Evolutionary conservation across 1,284 basidiomycete species (phyloP).

Genomic region (Boletus hoseneyae): DNA sequence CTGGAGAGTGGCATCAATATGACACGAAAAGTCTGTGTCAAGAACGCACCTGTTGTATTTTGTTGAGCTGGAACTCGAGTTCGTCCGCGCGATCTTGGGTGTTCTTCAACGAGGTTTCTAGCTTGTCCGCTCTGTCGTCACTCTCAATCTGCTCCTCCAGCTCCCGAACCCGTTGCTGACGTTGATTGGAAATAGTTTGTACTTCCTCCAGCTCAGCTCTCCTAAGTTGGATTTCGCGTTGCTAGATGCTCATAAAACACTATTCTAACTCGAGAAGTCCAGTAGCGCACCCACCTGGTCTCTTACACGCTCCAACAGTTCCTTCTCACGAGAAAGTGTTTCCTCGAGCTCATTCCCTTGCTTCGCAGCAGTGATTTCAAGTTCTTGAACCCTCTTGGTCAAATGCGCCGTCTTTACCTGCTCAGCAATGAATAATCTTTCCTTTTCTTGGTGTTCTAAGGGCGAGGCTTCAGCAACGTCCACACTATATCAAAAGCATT

Average conservation of each 20-base stretch:
- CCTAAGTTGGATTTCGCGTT: slow-evolving; percentile 65
- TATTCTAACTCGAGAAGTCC: background rate
- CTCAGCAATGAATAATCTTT: slow-evolving; percentile 44
- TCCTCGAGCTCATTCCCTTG: slow-evolving; percentile 41
- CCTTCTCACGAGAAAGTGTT: slow-evolving; percentile 44
- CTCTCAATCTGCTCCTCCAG: slow-evolving; percentile 76
- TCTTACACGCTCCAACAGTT: slow-evolving; percentile 52
- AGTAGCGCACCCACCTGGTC: slow-evolving; percentile 50
- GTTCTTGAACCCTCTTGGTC: slow-evolving; percentile 39
- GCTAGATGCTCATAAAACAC: slow-evolving; percentile 39
- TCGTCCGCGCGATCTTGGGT: slow-evolving; percentile 78
- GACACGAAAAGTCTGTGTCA: background rate
- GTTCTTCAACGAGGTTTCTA: slow-evolving; percentile 69
- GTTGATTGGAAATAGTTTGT: slow-evolving; percentile 50
- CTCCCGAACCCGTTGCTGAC: slow-evolving; percentile 58
- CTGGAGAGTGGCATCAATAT: slow-evolving; percentile 36
- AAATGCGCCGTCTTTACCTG: slow-evolving; percentile 39
- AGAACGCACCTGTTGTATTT: slow-evolving; percentile 61
- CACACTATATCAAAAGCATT: background rate
- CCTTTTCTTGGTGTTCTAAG: slow-evolving; percentile 48
- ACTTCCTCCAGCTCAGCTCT: slow-evolving; percentile 52
- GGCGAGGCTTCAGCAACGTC: background rate
- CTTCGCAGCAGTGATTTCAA: slow-evolving; percentile 39
- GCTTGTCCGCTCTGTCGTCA: slow-evolving; percentile 71
- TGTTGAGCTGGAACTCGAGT: slow-evolving; percentile 74